Percentiles rank a stretch among this genome's conserved stretches.
Conservation (phyloP, 2,329 filamentous ascomycete species). For the Alternaria sp. region DNA sequence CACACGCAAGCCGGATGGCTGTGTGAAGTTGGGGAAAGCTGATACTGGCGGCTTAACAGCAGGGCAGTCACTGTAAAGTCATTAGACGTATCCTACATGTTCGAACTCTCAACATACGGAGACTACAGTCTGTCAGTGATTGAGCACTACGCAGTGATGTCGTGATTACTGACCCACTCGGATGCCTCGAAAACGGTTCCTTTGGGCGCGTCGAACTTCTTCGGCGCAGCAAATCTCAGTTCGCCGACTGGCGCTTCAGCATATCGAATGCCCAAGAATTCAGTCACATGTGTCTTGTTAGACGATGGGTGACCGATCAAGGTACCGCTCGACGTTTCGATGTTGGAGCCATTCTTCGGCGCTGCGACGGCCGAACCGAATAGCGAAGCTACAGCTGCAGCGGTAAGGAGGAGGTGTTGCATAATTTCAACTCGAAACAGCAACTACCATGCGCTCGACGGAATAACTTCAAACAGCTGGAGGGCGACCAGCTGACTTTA, state of each 20-base stretch:
- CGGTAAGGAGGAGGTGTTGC: slow-evolving; percentile 15
- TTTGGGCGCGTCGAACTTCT: slow-evolving; percentile 29
- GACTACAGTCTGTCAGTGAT: slow-evolving; percentile 25
- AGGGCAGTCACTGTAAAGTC: slow-evolving; percentile 29
- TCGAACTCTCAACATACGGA: slow-evolving; percentile 21
- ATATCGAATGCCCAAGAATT: slow-evolving; percentile 48
- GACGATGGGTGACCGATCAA: slow-evolving; percentile 41
- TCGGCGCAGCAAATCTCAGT: slow-evolving; percentile 42
- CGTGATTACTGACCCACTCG: slow-evolving; percentile 23
- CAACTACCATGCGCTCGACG: background rate
- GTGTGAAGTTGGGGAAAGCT: slow-evolving; percentile 34
- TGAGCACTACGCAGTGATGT: background rate
- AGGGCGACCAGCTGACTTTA: slow-evolving; percentile 7
- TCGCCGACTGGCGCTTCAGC: slow-evolving; percentile 42
- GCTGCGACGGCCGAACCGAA: slow-evolving; percentile 13
- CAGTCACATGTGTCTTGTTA: slow-evolving; percentile 29
- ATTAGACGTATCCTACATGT: background rate
- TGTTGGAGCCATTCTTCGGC: slow-evolving; percentile 3
- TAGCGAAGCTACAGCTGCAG: slow-evolving; percentile 16
- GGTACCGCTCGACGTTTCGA: slow-evolving; percentile 39
- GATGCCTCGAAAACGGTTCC: slow-evolving; percentile 31
- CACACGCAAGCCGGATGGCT: slow-evolving; percentile 30
- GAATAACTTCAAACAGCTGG: background rate
- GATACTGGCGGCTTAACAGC: slow-evolving; percentile 31
- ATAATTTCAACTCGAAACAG: slow-evolving; percentile 18